phyloP scores from a whole-genome alignment of 192 early-diverging fungal genomes.

The Coemansia sp. region DNA sequence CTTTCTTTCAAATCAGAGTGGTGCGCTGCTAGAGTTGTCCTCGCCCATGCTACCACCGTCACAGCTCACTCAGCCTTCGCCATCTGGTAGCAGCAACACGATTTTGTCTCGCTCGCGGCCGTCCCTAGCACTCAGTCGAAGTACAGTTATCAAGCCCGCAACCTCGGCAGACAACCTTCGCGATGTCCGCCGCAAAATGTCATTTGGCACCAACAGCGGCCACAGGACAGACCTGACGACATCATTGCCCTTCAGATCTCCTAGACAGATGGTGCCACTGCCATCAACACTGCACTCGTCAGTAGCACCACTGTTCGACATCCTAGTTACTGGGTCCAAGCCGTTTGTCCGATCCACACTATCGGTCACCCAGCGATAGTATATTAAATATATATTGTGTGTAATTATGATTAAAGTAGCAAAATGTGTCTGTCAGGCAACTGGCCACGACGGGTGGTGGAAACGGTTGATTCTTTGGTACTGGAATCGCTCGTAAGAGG shows the following conservation, averaged over 20 bases:
- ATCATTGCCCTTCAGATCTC: slow-evolving; percentile 29
- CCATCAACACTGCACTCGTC: neutral
- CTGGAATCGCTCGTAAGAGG: neutral
- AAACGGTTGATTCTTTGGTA: neutral
- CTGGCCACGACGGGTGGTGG: neutral
- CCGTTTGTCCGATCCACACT: slow-evolving; percentile 40
- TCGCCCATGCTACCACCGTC: slow-evolving; percentile 9
- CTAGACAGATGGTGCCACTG: slow-evolving; percentile 6
- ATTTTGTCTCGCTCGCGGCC: slow-evolving; percentile 10
- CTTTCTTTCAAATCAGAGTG: neutral
- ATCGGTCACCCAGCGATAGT: slow-evolving; percentile 13
- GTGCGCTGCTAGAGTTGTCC: slow-evolving; percentile 13
- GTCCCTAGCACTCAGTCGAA: slow-evolving; percentile 20
- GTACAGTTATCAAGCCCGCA: slow-evolving; percentile 17
- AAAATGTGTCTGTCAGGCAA: neutral
- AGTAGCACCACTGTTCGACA: slow-evolving; percentile 10
- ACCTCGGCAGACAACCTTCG: slow-evolving; percentile 37
- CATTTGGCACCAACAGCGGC: slow-evolving; percentile 15
- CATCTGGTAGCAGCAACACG: slow-evolving; percentile 20
- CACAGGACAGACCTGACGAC: slow-evolving; percentile 21
- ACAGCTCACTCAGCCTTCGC: slow-evolving; percentile 21
- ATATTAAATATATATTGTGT: neutral
- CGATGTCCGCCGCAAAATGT: slow-evolving; percentile 25
- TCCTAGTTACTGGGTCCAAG: slow-evolving; percentile 44
- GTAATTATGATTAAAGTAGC: neutral